phyloP scores from a whole-genome alignment of 2,329 filamentous ascomycete genomes.

The Botrytis hyacinthi region DNA sequence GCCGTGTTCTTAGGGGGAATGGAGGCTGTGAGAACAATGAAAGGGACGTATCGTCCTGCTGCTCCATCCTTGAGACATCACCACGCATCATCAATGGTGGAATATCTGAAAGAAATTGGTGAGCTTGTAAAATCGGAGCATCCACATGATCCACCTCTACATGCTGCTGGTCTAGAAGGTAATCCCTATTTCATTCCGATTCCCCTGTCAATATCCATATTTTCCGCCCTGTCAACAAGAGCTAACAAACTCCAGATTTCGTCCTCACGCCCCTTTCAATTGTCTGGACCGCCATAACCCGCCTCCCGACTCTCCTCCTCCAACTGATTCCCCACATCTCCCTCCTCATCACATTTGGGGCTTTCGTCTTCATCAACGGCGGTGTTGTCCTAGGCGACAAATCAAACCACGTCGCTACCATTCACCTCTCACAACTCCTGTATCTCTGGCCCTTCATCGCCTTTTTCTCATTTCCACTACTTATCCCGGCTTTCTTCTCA shows the following conservation, averaged over 20 bases:
- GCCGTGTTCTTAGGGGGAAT: conserved; percentile 70
- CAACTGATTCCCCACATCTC: conserved; percentile 51
- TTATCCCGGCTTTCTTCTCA: conserved; percentile 52
- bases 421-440: conserved; percentile 89
- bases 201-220: neutral
- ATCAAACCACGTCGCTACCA: conserved; percentile 83
- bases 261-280: conserved; percentile 57
- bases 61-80: neutral
- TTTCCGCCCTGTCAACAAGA: neutral
- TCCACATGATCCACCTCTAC: neutral
- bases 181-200: conserved; percentile 27
- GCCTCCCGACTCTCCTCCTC: conserved; percentile 48
- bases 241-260: conserved; percentile 47
- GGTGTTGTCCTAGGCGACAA: conserved; percentile 95
- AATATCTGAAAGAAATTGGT: conserved; percentile 48
- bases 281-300: conserved; percentile 56
- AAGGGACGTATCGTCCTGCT: conserved; percentile 27
- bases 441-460: conserved; percentile 89
- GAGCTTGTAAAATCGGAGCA: neutral
- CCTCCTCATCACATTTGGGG: conserved; percentile 65
- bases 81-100: neutral
- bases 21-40: conserved; percentile 53
- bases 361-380: conserved; percentile 82
- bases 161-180: conserved; percentile 50
- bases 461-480: conserved; percentile 84